Evolutionary conservation across 805 yeast genomes (phyloP), one percentile per base, ranked within the genome.

Genomic region (Lipomyces spencermartinsiae): DNA sequence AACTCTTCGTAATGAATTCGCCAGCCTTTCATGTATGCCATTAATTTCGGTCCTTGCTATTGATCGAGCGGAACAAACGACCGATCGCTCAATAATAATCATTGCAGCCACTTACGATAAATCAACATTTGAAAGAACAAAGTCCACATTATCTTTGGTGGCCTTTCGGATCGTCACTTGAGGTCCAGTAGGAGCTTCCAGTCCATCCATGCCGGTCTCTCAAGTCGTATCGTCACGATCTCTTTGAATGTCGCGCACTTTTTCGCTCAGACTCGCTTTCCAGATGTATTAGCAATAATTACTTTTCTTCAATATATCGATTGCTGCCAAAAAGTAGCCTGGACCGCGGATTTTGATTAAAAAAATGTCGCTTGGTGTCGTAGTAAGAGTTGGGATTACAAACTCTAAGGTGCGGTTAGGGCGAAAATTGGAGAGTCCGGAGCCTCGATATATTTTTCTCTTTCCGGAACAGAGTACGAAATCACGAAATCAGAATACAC

Each of bases 1-100:
- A 54, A 90, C 87, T 78, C 99, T 85, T 74, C 99, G 86, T 51
- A 95, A 74, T 16, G 98, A 91, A 83, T 95, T 95, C 22, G 98
- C 98, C 76, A 94, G 82, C 6, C 73, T 72, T 46, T 5, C 59
- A 14, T 16, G 61, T 49, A 59, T 43, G 33, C 25, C 12, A 14
- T 57, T 43, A 49, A 34, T 58, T 43, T 53, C 56, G 16, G 56
- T 25, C 56, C 56, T 25, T 22, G 56, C 34, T 5, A 6, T 25
- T 53, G 34, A 25, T 53, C 19, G 34, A 53, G 9, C 16, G 25
- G 16, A 53, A 9, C 43, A n/a, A 22, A 53, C 29, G 19, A 54
- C 19, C 22, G 31, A 4, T 29, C 22, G 4, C 29, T 33, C 14
- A 19, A 34, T 46, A 14, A 56, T 46, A 5, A 35, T 8, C 8